A percentile compares a stretch with the other conserved stretches of the same genome.
Evolutionary conservation across 1,284 basidiomycete genomes (phyloP).

Genomic region (Trichosporon faecale): DNA sequence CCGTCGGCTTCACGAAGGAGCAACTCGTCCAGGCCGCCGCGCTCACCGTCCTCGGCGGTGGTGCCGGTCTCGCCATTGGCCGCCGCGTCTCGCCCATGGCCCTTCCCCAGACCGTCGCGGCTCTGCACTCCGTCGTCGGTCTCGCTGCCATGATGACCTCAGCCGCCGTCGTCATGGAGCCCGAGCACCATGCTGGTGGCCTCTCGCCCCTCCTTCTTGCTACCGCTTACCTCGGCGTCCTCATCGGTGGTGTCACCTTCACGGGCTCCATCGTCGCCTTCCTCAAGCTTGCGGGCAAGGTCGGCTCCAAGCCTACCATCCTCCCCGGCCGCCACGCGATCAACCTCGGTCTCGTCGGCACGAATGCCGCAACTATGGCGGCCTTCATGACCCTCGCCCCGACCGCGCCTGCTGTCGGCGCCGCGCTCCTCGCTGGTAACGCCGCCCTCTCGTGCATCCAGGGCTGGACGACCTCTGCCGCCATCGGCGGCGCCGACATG

Average conservation of each 20-base stretch:
- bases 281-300: conserved; percentile 73
- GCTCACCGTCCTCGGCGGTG: conserved; percentile 66
- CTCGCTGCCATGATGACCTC: conserved; percentile 79
- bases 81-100: conserved; percentile 78
- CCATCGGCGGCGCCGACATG: conserved; percentile 85
- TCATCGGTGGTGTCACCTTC: conserved; percentile 61
- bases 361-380: conserved; percentile 67
- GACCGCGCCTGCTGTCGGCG: conserved; percentile 66
- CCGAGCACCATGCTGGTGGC: conserved; percentile 40
- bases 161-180: conserved; percentile 70
- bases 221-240: conserved; percentile 77
- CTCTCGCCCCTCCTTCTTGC: conserved; percentile 68
- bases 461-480: conserved; percentile 73
- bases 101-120: conserved; percentile 73
- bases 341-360: conserved; percentile 65
- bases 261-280: conserved; percentile 78
- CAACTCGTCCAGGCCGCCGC: conserved; percentile 72
- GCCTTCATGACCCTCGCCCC: conserved; percentile 70
- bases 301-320: conserved; percentile 67
- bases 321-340: conserved; percentile 72
- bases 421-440: conserved; percentile 69
- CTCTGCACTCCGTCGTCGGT: conserved; percentile 75
- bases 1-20: conserved; percentile 72
- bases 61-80: conserved; percentile 65
- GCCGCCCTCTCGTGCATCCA: conserved; percentile 72